Conservation (phyloP, 257 asterid genomes). For the Parsonsia alboflavescens region DNA sequence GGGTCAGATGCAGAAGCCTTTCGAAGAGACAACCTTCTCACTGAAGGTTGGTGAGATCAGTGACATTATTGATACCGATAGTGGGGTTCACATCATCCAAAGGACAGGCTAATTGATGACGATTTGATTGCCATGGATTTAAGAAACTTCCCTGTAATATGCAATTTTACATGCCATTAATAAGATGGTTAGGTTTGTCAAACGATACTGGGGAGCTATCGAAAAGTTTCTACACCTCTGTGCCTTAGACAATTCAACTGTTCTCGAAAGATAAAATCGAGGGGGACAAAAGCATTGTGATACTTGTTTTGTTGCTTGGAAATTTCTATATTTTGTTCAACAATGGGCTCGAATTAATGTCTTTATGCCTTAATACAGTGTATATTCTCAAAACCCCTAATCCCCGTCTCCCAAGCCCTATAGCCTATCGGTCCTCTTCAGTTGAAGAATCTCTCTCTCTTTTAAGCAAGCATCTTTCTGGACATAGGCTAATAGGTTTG, state of each 20-base stretch:
- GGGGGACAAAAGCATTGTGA: background rate
- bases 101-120: conserved; percentile 45
- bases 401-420: too few species aligned
- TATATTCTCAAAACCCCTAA: background rate
- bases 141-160: background rate
- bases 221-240: background rate
- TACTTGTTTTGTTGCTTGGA: background rate
- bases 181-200: background rate
- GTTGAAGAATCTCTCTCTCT: too few species aligned
- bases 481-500: background rate
- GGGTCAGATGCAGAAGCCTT: conserved; percentile 96
- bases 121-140: background rate
- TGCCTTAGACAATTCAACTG: conserved; percentile 7
- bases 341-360: background rate
- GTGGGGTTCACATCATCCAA: conserved; percentile 84
- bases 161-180: background rate
- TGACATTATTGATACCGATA: conserved; percentile 74
- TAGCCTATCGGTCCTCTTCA: background rate
- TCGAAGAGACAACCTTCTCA: conserved; percentile 66
- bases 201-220: background rate
- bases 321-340: background rate
- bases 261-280: conserved; percentile 2
- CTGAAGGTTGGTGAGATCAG: conserved; percentile 77
- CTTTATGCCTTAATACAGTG: background rate
- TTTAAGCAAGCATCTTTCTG: too few species aligned